Base-by-base conservation (phyloP, 2,329 filamentous ascomycete genomes). In the Sclerotinia trifoliorum region DNA sequence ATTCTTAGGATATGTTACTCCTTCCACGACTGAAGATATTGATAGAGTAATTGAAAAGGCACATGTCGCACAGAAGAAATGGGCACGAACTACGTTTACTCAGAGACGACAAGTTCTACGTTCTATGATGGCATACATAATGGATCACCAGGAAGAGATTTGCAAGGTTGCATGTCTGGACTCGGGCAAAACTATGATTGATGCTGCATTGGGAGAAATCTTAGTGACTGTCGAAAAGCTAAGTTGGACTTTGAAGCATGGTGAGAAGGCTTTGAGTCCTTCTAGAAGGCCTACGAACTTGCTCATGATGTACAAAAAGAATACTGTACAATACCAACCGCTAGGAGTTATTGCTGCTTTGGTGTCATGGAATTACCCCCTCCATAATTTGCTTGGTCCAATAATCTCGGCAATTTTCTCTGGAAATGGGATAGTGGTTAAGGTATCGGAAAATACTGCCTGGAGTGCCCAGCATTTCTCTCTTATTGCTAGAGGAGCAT, bases 361-460 rank as follows among this genome's bases (percentile, higher is more conserved):
- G 65, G 93, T 99, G 55, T 95, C 91, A 77, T 99, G 95, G 95
- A 99, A 99, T 82, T 98, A 93, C 78, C 89, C 92, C 56, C 96
- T 98, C 80, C 95, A 99, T 81, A 99, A 99, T 80, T 84, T 98
- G 71, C 87, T 98, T 58, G 93, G 92, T 0, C 95, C 94, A 19
- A 86, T 97, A 73, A 96, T 98, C 77, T 94, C 92, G 73, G 89
- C 92, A 21, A 85, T 98, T 63, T 98, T 98, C 78, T 85, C 94
- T 19, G 95, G 95, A 58, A 97, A 98, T 77, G 92, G 88, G 64
- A 90, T 98, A 72, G 84, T 99, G 54, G 90, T 98, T 78, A 99
- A 99, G 81, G 92, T 91, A 60, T 97, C 93, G 63, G 95, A 99
- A 80, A 92, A 94, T 79, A 98, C 94, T 0, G 94, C 94, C 66